phyloP scores from a whole-genome alignment of 1,139 yeast genomes.

The Candida tropicalis region DNA sequence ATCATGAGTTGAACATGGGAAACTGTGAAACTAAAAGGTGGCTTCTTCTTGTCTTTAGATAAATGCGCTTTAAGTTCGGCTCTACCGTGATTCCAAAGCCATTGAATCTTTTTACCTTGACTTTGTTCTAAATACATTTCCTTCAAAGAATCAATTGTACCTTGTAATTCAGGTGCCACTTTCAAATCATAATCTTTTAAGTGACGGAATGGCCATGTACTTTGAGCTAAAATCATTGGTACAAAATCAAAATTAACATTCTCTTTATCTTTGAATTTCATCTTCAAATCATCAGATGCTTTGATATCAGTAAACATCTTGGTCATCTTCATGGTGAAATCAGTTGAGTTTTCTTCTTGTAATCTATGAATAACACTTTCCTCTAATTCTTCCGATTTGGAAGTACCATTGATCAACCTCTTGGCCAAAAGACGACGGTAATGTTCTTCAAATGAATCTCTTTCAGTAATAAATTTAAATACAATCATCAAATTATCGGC shows the following conservation, averaged over 20 bases:
- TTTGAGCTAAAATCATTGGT: constrained; percentile 80
- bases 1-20: constrained; percentile 88
- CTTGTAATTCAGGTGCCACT: constrained; percentile 55
- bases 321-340: constrained; percentile 90
- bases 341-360: constrained; percentile 89
- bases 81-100: constrained; percentile 96
- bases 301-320: constrained; percentile 96
- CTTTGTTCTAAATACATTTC: constrained; percentile 75
- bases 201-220: constrained; percentile 82
- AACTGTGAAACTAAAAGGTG: constrained; percentile 80
- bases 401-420: constrained; percentile 82
- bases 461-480: constrained; percentile 87
- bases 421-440: constrained; percentile 89
- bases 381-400: constrained; percentile 84
- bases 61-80: constrained; percentile 92
- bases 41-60: constrained; percentile 70
- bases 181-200: constrained; percentile 44
- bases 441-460: constrained; percentile 92
- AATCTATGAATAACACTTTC: constrained; percentile 82
- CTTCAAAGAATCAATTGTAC: constrained; percentile 68
- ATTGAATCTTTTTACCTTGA: constrained; percentile 84
- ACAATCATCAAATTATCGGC: constrained; percentile 83
- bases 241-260: constrained; percentile 60
- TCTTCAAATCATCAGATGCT: constrained; percentile 78
- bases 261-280: constrained; percentile 56